Evolutionary conservation across 2,329 filamentous ascomycete genomes (phyloP), one percentile per base, ranked within the genome.

Genomic region (Pseudocercospora macadamiae): DNA sequence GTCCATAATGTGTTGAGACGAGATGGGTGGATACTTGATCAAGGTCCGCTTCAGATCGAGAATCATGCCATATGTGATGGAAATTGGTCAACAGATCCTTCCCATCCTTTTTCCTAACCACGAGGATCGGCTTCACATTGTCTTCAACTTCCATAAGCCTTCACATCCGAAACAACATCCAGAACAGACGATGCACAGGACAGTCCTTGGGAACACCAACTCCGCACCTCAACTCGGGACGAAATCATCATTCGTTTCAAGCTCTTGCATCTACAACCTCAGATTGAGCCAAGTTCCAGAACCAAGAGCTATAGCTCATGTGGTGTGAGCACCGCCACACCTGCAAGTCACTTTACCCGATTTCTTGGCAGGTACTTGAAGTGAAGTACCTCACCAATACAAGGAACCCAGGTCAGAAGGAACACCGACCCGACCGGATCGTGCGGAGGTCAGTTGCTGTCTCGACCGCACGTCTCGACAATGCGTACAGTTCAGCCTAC

Each of bases 281-380:
- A 6, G 12, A 7, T 12, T 32, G 28, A 32, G 6, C 28, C 28
- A 32, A 32, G 12, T n/a, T n/a, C 28, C 28, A 32, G 12, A 32
- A 12, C 28, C 12, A 12, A 32, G 6, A 12, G 6, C 28, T 12
- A 32, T 7, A 32, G 12, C 12, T 10, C 34, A 39, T 16, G n/a
- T 39, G 16, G 9, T 5, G 7, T 39, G 9, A 6, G 42, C 42
- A 47, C 42, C 21, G 42, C 42, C 42, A 47, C 42, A 47, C 4
- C 18, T n/a, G n/a, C n/a, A n/a, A n/a, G n/a, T 19, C 39, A 21
- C 39, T 45, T 45, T 47, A 47, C 16, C 42, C 42, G 42, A 47
- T 5, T n/a, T 47, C 42, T 47, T 47, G 42, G 42, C 42, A 47
- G 42, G 21, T 28, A 47, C 42, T 14, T 47, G 39, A 21, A 44